A percentile compares a stretch with the other conserved stretches of the same genome.
Evolutionary conservation across 768 basidiomycete species (phyloP).

Genomic region (Arthromyces matolae): DNA sequence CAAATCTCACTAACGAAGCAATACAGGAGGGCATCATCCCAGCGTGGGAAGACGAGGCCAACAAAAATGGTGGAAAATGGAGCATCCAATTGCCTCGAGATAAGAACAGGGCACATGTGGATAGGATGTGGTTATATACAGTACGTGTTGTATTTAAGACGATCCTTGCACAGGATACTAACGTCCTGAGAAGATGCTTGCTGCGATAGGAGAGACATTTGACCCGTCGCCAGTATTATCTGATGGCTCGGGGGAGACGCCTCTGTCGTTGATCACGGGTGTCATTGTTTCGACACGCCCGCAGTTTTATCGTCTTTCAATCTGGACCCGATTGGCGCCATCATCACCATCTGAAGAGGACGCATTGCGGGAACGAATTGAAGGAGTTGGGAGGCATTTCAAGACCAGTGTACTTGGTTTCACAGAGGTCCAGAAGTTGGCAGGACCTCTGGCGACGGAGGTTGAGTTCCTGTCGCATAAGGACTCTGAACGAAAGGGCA

Average conservation of each 20-base stretch:
- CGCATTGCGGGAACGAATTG: conserved; percentile 71
- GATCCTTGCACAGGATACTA: not conserved
- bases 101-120: conserved; percentile 80
- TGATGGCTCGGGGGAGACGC: conserved; percentile 38
- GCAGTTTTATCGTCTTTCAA: conserved; percentile 92
- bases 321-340: conserved; percentile 93
- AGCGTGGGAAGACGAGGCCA: conserved; percentile 96
- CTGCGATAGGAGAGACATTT: conserved; percentile 98
- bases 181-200: conserved; percentile 78
- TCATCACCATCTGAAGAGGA: conserved; percentile 48
- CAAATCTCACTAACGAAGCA: conserved; percentile 4
- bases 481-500: conserved; percentile 93
- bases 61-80: conserved; percentile 98
- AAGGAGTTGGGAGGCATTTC: conserved; percentile 84
- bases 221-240: conserved; percentile 72
- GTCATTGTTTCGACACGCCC: conserved; percentile 94
- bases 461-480: conserved; percentile 94
- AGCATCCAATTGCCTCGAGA: conserved; percentile 95
- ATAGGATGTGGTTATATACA: conserved; percentile 98
- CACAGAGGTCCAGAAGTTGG: conserved; percentile 64
- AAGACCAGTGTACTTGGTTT: conserved; percentile 89
- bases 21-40: conserved; percentile 89
- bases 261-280: conserved; percentile 75
- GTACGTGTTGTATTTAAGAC: conserved; percentile 40
- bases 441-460: conserved; percentile 88